These are phyloP conservation scores for Ganoderma sinense DNA, from an alignment of 1,284 basidiomycete genomes.

Conservation along the genomic window DNA sequence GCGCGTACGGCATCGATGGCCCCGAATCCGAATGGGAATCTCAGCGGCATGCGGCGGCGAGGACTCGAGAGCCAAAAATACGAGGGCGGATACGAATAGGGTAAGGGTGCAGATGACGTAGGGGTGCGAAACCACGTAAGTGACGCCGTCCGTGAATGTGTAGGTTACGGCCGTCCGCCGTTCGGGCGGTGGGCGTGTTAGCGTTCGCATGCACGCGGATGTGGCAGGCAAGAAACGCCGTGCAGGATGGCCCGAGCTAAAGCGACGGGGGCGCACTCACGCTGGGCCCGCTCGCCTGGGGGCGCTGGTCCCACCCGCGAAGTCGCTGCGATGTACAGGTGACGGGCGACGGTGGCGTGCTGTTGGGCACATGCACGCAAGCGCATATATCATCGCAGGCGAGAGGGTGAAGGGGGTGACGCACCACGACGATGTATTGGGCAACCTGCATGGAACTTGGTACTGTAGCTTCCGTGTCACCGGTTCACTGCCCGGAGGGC, in stretches of 20 bases:
- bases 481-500: not conserved
- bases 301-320: not conserved
- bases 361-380: not conserved
- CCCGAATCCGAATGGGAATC: not conserved
- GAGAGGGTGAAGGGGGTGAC: not conserved
- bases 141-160: not conserved
- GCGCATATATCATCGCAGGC: not conserved
- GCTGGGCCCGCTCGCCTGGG: not conserved
- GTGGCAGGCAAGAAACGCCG: constrained; percentile 4
- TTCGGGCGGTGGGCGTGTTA: not conserved
- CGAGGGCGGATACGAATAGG: too few relatives aligned
- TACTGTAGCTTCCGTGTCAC: not conserved
- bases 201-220: not conserved
- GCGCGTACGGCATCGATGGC: not conserved
- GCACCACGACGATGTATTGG: not conserved
- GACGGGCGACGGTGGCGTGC: not conserved
- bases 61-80: not conserved
- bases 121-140: not conserved
- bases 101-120: constrained; percentile 1
- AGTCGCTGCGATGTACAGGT: not conserved
- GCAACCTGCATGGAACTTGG: not conserved
- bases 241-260: not conserved
- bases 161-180: not conserved
- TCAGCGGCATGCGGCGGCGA: not conserved
- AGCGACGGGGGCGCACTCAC: not conserved